Evolutionary conservation across 1,284 basidiomycete species (phyloP), one percentile per base, ranked within the genome.

Genomic region (Apiotrichum domesticum): DNA sequence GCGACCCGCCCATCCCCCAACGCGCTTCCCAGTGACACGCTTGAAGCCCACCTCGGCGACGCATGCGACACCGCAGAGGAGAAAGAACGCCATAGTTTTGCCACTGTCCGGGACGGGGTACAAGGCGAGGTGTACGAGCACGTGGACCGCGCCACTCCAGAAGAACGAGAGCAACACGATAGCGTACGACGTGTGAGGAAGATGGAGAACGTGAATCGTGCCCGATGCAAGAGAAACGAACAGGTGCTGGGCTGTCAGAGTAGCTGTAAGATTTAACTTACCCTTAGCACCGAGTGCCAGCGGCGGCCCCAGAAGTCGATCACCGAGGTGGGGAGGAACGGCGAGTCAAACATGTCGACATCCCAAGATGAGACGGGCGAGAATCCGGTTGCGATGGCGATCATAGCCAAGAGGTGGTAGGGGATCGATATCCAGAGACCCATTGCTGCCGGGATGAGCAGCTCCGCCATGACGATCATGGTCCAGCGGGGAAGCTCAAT

Each of bases 291-390:
- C 65, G 72, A 69, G 61, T 75, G 73, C 73, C 73, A 75, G 46
- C 73, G 51, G 50, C 59, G 63, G 2, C 73, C 71, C 73, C 73
- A 75, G 42, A 74, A 61, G 21, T 73, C 68, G 45, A 72, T 51
- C 44, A 75, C 35, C 54, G 69, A 71, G 49, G 69, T 69, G 4
- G 68, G 62, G 35, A 45, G 52, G 50, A 66, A 63, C 0, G 72
- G 71, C 34, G 52, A 44, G 49, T 70, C 63, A 46, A 73, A 69
- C 35, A 75, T 51, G 49, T 68, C 66, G 29, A 65, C 55, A 49
- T 70, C 66, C 71, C 70, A 74, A 4, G 59, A 62, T 40, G 68
- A 65, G 4, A 53, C 54, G 43, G 68, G 66, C 56, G 61, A 70
- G 8, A 70, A 35, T 1, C 63, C 63, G 2, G 59, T 41, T 1